Evolutionary conservation across 176 grass and related monocot genomes (phyloP).

Genomic region (Carex kokanica): DNA sequence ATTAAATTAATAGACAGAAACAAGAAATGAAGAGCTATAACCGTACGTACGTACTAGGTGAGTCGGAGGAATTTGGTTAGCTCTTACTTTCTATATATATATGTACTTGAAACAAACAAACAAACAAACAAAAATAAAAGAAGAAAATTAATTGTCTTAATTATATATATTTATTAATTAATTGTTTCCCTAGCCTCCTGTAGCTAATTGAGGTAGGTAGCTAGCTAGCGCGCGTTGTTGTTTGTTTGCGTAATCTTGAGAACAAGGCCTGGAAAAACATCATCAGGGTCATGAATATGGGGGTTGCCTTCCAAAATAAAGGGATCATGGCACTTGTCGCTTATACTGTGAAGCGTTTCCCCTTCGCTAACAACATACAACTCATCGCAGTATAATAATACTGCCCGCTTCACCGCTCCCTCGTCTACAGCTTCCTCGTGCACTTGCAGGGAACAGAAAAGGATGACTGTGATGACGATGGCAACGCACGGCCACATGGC

Average conservation of each 20-base stretch:
- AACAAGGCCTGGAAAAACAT: conserved; percentile 34
- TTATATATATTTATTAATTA: too few relatives aligned
- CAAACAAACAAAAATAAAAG: too few relatives aligned
- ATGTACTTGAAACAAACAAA: too few relatives aligned
- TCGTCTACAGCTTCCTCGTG: neutral
- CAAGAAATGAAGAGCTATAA: too few relatives aligned
- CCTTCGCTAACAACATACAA: conserved; percentile 27
- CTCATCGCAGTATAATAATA: conserved; percentile 33
- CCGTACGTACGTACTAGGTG: too few relatives aligned
- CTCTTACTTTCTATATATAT: too few relatives aligned
- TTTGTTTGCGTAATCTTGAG: conserved; percentile 28
- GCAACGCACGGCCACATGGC: conserved; percentile 29
- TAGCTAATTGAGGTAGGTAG: too few relatives aligned
- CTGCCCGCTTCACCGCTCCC: neutral
- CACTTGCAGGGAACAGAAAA: conserved; percentile 26
- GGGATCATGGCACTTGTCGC: conserved; percentile 31
- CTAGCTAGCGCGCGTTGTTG: too few relatives aligned
- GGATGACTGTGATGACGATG: conserved; percentile 20
- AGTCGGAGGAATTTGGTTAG: too few relatives aligned
- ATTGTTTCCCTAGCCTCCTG: too few relatives aligned
- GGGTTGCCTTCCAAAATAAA: conserved; percentile 34
- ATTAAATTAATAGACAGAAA: too few relatives aligned
- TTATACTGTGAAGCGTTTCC: conserved; percentile 32
- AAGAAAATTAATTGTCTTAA: too few relatives aligned
- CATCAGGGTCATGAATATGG: conserved; percentile 33